Evolutionary conservation across 331 rosid species (phyloP), one percentile per base, ranked within the genome.

Genomic region (Dryas integrifolia): DNA sequence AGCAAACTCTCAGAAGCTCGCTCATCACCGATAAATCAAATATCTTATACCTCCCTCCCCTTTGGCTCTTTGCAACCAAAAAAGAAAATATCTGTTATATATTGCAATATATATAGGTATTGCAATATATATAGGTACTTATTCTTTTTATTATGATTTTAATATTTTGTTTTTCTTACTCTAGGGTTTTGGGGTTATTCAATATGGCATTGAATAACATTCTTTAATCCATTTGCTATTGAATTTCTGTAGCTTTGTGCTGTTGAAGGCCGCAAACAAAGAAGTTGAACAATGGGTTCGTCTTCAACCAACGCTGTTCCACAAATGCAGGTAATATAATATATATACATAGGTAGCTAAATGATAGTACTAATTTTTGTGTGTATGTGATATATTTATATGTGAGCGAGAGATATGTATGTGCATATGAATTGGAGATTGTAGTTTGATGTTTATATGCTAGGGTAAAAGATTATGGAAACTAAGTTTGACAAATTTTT

Each of bases 271-370:
- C 59, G 14, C 14, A 58, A 70, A 30, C 57, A 6, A 51, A 77
- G 53, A 65, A 5, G 18, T 48, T 58, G 51, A 38, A n/a, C 49
- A 18, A 88, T 85, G 92, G 85, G 82, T 79, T 86, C 88, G 38
- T 77, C 90, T 83, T 86, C 89, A 14, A 52, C 77, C 43, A 84
- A 82, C 3, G 74, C 70, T 69, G 61, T 78, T 38, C 83, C 90
- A 40, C 81, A 78, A 24, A 57, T 80, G 76, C 94, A 80, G 94
- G 96, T 88, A 73, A 60, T 57, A 10, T 6, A 3, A 3, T 74
- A 30, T 13, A n/a, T 21, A 11, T n/a, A 35, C n/a, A 4, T 58
- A 7, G 10, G 40, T 38, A 16, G 9, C 35, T 21, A 1, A 21
- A 7, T 13, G 26, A n/a, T 67, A 35, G 13, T 12, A 15, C 5